phyloP scores from a whole-genome alignment of 441 rosid genomes.

The Pelargonium cotyledonis region DNA sequence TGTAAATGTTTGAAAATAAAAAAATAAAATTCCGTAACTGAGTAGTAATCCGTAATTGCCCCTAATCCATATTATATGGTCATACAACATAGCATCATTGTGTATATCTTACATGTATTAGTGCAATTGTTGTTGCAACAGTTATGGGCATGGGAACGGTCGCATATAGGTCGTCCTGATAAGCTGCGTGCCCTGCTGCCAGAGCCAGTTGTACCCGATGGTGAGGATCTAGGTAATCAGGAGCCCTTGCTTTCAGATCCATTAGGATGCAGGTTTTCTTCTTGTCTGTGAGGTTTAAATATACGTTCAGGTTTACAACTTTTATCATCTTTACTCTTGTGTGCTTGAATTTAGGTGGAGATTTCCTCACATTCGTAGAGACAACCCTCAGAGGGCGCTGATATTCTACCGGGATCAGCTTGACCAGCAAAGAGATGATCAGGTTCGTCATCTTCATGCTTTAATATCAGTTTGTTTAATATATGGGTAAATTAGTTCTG shows the following conservation, averaged over 20 bases:
- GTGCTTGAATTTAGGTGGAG: background rate
- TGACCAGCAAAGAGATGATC: background rate
- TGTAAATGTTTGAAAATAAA: too few species aligned
- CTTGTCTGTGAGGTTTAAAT: background rate
- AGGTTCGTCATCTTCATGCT: background rate
- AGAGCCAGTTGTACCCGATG: background rate
- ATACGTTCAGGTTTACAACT: background rate
- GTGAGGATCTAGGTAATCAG: background rate
- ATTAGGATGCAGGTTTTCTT: slow-evolving; percentile 6
- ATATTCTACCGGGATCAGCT: background rate
- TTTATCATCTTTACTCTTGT: background rate
- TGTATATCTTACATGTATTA: background rate
- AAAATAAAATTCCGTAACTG: too few species aligned
- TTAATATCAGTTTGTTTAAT: too few species aligned
- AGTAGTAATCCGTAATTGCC: too few species aligned
- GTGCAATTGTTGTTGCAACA: background rate
- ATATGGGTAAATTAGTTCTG: too few species aligned
- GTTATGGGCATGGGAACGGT: slow-evolving; percentile 11
- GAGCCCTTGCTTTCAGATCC: background rate
- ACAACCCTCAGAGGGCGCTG: background rate
- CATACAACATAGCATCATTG: background rate
- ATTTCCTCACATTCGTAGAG: background rate
- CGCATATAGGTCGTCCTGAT: background rate
- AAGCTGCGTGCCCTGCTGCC: background rate
- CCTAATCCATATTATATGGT: too few species aligned